Evolutionary conservation across 2,329 filamentous ascomycete genomes (phyloP).

Genomic region (Penicillium sp.): DNA sequence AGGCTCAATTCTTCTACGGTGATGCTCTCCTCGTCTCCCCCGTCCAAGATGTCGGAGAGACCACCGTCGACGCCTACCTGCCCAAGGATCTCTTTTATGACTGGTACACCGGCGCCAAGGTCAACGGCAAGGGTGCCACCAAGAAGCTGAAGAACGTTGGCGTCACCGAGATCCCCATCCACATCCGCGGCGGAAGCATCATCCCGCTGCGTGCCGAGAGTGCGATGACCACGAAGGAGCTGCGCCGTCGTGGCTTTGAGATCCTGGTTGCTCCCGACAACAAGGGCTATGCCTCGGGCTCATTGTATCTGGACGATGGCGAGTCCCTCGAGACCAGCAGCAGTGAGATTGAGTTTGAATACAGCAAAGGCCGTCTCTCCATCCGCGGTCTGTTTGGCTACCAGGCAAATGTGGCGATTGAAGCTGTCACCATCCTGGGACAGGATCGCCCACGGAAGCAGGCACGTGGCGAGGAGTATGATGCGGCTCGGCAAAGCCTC

Average conservation of each 20-base stretch:
- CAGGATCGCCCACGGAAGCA: constrained; percentile 6
- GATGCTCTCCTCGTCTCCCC: constrained; percentile 52
- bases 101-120: constrained; percentile 48
- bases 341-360: constrained; percentile 57
- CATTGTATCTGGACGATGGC: constrained; percentile 73
- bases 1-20: constrained; percentile 57
- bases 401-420: constrained; percentile 24
- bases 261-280: constrained; percentile 61
- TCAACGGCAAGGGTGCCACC: constrained; percentile 43
- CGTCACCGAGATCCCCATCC: constrained; percentile 54
- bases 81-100: constrained; percentile 57
- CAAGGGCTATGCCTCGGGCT: constrained; percentile 59
- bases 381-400: constrained; percentile 27
- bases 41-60: constrained; percentile 48
- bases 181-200: constrained; percentile 57
- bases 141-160: constrained; percentile 43
- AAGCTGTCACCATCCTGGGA: constrained; percentile 31
- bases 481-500: constrained; percentile 17
- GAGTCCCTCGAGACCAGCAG: constrained; percentile 54
- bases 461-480: constrained; percentile 7
- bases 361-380: constrained; percentile 42
- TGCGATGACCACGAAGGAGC: constrained; percentile 56
- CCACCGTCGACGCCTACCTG: constrained; percentile 51
- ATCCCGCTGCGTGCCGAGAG: constrained; percentile 50
- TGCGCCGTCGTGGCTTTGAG: constrained; percentile 60